Conservation (phyloP, 768 basidiomycete genomes). For the Hortiboletus flavorubellus region DNA sequence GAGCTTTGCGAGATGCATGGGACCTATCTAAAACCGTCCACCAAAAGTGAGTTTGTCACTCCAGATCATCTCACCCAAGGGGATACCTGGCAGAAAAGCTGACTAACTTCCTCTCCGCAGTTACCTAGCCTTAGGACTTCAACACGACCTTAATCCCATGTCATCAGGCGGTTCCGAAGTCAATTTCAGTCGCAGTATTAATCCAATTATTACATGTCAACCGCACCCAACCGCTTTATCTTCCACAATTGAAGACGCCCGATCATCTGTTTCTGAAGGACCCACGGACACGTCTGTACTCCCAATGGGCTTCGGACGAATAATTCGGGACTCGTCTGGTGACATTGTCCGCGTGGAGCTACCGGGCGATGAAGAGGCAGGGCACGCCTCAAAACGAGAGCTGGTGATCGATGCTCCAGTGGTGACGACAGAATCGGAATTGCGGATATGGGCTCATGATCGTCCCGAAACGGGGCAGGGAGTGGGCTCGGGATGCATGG, state of each 20-base stretch:
- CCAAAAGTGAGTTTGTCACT: conserved; percentile 73
- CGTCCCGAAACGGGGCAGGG: neutral
- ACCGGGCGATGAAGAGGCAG: conserved; percentile 44
- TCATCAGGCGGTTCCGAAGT: conserved; percentile 68
- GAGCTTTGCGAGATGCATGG: conserved; percentile 81
- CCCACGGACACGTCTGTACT: conserved; percentile 30
- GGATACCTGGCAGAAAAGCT: neutral
- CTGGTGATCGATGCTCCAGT: conserved; percentile 40
- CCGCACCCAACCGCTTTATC: neutral
- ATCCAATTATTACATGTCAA: neutral
- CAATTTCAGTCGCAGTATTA: conserved; percentile 3
- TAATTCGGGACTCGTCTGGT: conserved; percentile 76
- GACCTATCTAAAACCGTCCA: conserved; percentile 81
- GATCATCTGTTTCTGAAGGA: conserved; percentile 1
- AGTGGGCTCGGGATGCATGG: neutral
- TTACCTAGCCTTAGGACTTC: conserved; percentile 75
- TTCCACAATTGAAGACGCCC: neutral
- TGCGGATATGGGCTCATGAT: conserved; percentile 18
- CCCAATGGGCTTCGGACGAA: conserved; percentile 72
- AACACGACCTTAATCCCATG: conserved; percentile 62
- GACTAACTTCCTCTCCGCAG: conserved; percentile 35
- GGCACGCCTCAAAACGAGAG: conserved; percentile 22
- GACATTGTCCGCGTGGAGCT: conserved; percentile 71
- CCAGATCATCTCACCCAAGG: neutral
- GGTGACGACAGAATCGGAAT: conserved; percentile 11